Conservation (phyloP, 1,284 basidiomycete genomes). For the Microbotryum violaceum region DNA sequence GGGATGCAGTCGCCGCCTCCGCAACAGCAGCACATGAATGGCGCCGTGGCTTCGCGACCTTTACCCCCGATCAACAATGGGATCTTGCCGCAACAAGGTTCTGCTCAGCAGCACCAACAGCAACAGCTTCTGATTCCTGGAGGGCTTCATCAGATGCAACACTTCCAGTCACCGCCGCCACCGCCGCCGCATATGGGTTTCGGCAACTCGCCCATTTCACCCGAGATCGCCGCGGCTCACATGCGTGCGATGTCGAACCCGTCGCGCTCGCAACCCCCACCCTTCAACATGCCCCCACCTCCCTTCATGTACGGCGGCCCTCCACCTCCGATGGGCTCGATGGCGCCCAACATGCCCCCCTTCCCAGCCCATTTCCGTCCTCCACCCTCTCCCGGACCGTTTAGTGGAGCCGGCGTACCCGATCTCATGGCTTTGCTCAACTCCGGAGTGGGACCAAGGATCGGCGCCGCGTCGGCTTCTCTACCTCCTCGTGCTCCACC, state of each 20-base stretch:
- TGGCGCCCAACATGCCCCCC: not conserved
- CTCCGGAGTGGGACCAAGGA: slow-evolving; percentile 17
- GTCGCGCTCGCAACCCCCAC: not conserved
- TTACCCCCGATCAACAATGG: too few relatives aligned
- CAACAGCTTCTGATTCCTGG: not conserved
- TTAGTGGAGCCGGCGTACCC: slow-evolving; percentile 13
- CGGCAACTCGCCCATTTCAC: too few relatives aligned
- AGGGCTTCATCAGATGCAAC: slow-evolving; percentile 4
- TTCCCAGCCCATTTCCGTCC: too few relatives aligned
- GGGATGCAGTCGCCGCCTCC: too few relatives aligned
- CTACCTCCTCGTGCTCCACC: too few relatives aligned
- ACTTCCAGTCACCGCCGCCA: not conserved
- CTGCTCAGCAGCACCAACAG: not conserved
- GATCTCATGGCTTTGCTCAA: slow-evolving; percentile 31
- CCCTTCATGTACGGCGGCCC: slow-evolving; percentile 1
- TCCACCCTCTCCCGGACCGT: not conserved
- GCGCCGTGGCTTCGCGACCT: too few relatives aligned
- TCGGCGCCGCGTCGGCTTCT: slow-evolving; percentile 4
- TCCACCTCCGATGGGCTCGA: not conserved
- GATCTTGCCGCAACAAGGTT: too few relatives aligned
- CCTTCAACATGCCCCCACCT: slow-evolving; percentile 4
- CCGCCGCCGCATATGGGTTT: too few relatives aligned
- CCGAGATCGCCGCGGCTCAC: too few relatives aligned
- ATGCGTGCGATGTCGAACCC: too few relatives aligned
- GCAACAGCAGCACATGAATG: too few relatives aligned